Conservation (phyloP, 2,329 filamentous ascomycete genomes). For the Venturia effusa region DNA sequence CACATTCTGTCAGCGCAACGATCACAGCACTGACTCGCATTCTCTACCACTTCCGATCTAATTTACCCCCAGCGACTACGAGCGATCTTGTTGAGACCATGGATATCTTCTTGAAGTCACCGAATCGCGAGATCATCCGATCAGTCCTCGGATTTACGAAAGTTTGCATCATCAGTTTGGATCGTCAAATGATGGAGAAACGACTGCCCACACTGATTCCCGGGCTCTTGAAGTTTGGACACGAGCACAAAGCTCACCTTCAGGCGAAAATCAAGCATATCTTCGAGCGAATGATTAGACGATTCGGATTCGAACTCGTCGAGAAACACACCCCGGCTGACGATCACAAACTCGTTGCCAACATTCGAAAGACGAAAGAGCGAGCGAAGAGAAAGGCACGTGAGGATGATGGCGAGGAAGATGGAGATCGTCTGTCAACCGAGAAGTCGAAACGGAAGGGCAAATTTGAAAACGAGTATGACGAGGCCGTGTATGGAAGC, state of each 20-base stretch:
- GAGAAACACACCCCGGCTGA: slow-evolving; percentile 73
- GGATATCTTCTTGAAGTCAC: slow-evolving; percentile 90
- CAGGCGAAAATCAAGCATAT: slow-evolving; percentile 98
- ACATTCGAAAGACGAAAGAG: slow-evolving; percentile 93
- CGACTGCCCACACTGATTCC: slow-evolving; percentile 69
- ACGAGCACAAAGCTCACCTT: slow-evolving; percentile 97
- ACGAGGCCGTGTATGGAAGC: slow-evolving; percentile 81
- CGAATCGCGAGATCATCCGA: slow-evolving; percentile 93
- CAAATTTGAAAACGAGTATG: slow-evolving; percentile 84
- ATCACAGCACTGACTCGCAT: slow-evolving; percentile 91
- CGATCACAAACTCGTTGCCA: slow-evolving; percentile 81
- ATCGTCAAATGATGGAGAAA: slow-evolving; percentile 66
- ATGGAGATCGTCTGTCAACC: slow-evolving; percentile 39
- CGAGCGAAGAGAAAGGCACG: slow-evolving; percentile 82
- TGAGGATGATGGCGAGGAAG: slow-evolving; percentile 47
- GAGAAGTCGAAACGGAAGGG: slow-evolving; percentile 29
- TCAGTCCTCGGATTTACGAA: slow-evolving; percentile 95
- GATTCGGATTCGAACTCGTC: slow-evolving; percentile 75
- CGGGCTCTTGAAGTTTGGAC: slow-evolving; percentile 89
- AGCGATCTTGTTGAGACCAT: slow-evolving; percentile 85
- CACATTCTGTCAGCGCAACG: slow-evolving; percentile 96
- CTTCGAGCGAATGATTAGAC: slow-evolving; percentile 81
- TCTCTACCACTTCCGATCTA: slow-evolving; percentile 76
- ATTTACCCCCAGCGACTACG: slow-evolving; percentile 58
- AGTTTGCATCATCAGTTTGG: slow-evolving; percentile 80